phyloP scores from a whole-genome alignment of 352 stramenopile genomes.

The Pythium chondricola region DNA sequence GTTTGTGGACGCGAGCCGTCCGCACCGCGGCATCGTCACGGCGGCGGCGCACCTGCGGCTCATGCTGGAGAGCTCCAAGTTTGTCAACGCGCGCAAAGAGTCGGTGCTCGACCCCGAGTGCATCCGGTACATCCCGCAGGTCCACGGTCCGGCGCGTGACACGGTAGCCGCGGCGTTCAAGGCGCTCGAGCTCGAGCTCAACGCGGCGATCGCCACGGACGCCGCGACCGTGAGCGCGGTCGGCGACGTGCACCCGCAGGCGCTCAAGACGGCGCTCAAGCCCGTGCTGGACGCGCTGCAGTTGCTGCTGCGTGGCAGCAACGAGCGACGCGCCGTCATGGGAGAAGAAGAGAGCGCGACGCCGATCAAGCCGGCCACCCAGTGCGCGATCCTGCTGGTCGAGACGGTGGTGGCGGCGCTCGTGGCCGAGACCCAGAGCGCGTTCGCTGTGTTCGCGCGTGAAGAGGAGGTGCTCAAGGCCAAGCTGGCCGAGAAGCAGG shows the following conservation, averaged over 20 bases:
- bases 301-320: constrained; percentile 49
- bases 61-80: constrained; percentile 87
- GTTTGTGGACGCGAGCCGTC: constrained; percentile 71
- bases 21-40: constrained; percentile 83
- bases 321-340: constrained; percentile 35
- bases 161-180: constrained; percentile 61
- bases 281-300: constrained; percentile 45
- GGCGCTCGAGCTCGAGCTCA: constrained; percentile 69
- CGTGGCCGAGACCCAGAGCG: constrained; percentile 36
- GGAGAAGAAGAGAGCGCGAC: constrained; percentile 13
- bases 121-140: constrained; percentile 70
- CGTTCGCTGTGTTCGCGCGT: constrained; percentile 50
- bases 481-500: constrained; percentile 45
- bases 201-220: constrained; percentile 33
- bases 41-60: constrained; percentile 79
- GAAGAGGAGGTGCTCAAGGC: constrained; percentile 56
- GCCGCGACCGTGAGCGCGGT: constrained; percentile 14
- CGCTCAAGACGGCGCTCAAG: constrained; percentile 53
- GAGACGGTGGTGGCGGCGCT: constrained; percentile 32
- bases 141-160: constrained; percentile 75
- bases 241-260: constrained; percentile 51
- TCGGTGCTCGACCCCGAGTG: constrained; percentile 26
- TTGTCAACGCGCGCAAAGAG: constrained; percentile 51
- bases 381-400: constrained; percentile 47
- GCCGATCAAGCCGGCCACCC: constrained; percentile 16